Percentiles rank a stretch among this genome's conserved stretches.
Conservation (phyloP, 228 moss, liverwort and hornwort species). For the Sphagnum fallax region DNA sequence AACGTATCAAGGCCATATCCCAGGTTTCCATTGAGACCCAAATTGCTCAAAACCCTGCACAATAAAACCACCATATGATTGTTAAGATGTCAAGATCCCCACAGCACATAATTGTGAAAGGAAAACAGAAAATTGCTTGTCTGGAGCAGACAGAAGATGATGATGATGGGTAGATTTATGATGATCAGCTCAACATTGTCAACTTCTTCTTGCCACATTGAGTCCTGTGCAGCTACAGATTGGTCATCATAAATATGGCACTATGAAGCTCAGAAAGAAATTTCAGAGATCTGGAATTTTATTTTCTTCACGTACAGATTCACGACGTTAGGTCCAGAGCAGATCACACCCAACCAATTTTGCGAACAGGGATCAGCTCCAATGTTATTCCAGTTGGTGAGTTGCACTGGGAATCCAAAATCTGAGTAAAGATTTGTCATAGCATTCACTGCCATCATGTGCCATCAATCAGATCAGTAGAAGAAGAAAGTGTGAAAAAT, state of each 20-base stretch:
- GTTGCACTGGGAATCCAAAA: conserved; percentile 29
- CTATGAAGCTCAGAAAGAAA: too few species aligned
- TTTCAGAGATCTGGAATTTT: neutral
- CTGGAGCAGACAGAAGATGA: too few species aligned
- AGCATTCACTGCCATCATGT: conserved; percentile 21
- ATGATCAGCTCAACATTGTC: too few species aligned
- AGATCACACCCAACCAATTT: conserved; percentile 42
- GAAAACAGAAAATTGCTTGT: too few species aligned
- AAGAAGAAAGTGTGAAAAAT: neutral
- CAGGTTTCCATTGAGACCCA: neutral
- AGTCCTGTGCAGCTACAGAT: too few species aligned
- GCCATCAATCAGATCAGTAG: neutral
- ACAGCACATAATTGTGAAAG: too few species aligned
- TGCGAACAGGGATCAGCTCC: conserved; percentile 48
- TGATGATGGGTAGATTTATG: too few species aligned
- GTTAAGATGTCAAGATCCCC: too few species aligned
- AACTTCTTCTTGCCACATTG: too few species aligned
- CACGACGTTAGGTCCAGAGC: conserved; percentile 32
- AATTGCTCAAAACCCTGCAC: too few species aligned
- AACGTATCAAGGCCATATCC: neutral
- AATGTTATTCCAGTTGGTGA: conserved; percentile 40
- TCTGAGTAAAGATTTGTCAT: conserved; percentile 24
- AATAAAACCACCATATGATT: too few species aligned
- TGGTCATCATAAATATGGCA: too few species aligned
- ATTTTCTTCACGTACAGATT: conserved; percentile 25